Evolutionary conservation across 768 basidiomycete species (phyloP).

Genomic region (Phylloporus arenicola): DNA sequence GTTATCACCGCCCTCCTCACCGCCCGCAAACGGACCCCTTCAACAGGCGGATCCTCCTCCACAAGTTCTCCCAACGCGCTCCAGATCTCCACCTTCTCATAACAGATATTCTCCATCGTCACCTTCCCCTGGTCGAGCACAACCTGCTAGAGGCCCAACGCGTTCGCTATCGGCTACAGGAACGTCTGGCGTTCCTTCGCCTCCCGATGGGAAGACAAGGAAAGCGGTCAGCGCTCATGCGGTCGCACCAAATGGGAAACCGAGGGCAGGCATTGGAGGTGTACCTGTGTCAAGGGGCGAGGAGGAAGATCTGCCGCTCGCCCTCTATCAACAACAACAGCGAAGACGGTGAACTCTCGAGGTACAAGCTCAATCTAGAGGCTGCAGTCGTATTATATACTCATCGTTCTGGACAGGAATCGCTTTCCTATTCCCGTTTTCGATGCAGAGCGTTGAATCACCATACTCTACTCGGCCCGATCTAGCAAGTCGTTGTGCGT

Average conservation of each 20-base stretch:
- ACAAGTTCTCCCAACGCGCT: conserved; percentile 33
- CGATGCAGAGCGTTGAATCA: conserved; percentile 5
- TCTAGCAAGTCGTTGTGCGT: conserved; percentile 24
- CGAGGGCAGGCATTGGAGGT: conserved; percentile 36
- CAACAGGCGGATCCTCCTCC: conserved; percentile 14
- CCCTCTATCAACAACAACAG: conserved; percentile 75
- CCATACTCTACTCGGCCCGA: conserved; percentile 13
- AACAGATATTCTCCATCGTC: conserved; percentile 34
- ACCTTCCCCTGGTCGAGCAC: conserved; percentile 18
- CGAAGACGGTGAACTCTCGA: conserved; percentile 40
- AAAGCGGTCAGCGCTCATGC: conserved; percentile 69
- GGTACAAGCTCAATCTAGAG: conserved; percentile 10
- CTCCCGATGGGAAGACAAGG: conserved; percentile 49
- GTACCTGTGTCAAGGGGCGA: conserved; percentile 37
- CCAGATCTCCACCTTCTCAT: conserved; percentile 51
- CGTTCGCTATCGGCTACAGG: conserved; percentile 73
- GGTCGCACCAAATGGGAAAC: conserved; percentile 38
- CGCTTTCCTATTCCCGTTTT: neutral
- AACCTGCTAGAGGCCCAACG: conserved; percentile 40
- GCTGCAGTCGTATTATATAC: neutral
- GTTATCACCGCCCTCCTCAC: conserved; percentile 32
- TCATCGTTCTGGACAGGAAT: conserved; percentile 11
- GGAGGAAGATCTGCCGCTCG: conserved; percentile 78
- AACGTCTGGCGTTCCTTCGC: conserved; percentile 30
- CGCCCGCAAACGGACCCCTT: conserved; percentile 21